phyloP scores from a whole-genome alignment of 78 protist species.

The Cavenderia fasciculata region DNA sequence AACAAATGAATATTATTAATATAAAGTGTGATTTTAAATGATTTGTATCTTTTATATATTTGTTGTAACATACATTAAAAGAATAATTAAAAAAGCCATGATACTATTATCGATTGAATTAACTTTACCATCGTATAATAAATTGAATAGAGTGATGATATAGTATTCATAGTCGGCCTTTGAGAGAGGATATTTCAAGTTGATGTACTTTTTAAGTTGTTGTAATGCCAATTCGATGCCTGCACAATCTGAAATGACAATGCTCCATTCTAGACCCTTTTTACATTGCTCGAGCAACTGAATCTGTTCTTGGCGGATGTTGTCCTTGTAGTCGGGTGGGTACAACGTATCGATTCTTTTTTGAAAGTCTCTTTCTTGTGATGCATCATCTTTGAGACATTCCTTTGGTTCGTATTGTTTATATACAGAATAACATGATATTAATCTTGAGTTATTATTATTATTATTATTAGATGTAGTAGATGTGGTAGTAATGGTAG shows the following conservation, averaged over 20 bases:
- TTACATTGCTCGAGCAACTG: neutral
- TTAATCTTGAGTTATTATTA: no score
- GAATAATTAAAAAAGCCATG: neutral
- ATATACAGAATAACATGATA: no score
- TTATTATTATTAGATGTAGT: no score
- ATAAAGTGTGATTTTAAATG: no score
- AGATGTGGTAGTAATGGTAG: no score
- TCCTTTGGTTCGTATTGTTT: no score
- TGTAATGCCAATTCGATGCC: neutral
- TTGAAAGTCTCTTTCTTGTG: neutral
- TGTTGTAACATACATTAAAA: conserved; percentile 30
- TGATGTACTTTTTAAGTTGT: neutral
- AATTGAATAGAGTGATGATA: neutral
- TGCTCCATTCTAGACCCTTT: neutral
- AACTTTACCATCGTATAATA: neutral
- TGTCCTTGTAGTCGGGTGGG: neutral
- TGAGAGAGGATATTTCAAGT: neutral
- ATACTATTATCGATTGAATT: neutral
- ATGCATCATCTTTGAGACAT: neutral
- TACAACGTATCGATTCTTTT: neutral
- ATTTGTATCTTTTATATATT: no score
- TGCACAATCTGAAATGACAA: neutral
- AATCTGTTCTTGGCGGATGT: neutral
- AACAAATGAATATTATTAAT: neutral
- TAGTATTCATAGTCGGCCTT: conserved; percentile 1